Conservation (phyloP, 2,329 filamentous ascomycete genomes). For the Alternaria angustiovoidea region DNA sequence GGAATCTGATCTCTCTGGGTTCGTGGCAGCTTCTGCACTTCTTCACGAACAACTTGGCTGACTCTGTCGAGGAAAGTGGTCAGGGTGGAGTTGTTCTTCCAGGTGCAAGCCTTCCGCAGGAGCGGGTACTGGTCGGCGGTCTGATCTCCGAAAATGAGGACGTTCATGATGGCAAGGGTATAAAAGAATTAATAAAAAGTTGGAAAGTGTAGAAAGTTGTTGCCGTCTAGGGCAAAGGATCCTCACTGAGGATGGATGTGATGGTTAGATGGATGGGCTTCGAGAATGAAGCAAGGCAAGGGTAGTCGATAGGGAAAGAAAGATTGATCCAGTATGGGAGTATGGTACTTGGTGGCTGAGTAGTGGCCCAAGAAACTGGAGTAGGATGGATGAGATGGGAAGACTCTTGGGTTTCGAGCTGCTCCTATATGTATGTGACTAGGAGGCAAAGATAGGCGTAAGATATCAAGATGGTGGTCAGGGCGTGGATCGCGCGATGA, state of each 20-base stretch:
- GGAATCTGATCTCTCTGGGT: constrained; percentile 67
- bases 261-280: constrained; percentile 2
- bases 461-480: constrained; percentile 36
- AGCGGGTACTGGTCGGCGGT: constrained; percentile 72
- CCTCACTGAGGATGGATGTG: constrained; percentile 9
- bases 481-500: constrained; percentile 48
- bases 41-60: constrained; percentile 65
- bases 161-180: constrained; percentile 52
- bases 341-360: constrained; percentile 22
- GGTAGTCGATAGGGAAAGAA: constrained; percentile 23
- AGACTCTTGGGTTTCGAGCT: constrained; percentile 32
- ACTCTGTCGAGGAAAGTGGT: constrained; percentile 69
- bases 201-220: constrained; percentile 9
- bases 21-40: constrained; percentile 65
- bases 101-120: constrained; percentile 59
- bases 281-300: constrained; percentile 15
- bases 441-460: constrained; percentile 33
- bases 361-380: constrained; percentile 38
- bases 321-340: constrained; percentile 18
- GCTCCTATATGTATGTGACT: constrained; percentile 47
- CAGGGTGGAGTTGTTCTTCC: constrained; percentile 65
- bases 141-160: constrained; percentile 75
- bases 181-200: constrained; percentile 29
- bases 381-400: constrained; percentile 32
- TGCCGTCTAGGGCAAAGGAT: constrained; percentile 12